Base-by-base conservation (phyloP, 1,284 basidiomycete genomes). In the Leccinum cinnamomeum region DNA sequence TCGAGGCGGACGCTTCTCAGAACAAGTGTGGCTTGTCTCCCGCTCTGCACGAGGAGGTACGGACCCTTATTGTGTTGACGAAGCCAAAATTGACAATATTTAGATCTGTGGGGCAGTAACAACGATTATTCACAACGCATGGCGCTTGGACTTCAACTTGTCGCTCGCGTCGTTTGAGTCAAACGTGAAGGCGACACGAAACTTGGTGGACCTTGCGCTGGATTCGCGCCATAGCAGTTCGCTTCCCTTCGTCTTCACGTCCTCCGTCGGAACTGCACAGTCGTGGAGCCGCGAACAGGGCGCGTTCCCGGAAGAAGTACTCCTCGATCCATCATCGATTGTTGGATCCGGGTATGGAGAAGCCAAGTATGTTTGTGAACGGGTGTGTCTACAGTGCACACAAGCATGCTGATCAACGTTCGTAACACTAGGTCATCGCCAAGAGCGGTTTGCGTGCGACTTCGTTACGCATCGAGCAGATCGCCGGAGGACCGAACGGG, bases 381-480 rank as follows among this genome's bases (percentile, higher is more conserved):
- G 55, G 50, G 65, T 64, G 35, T 4, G 64, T 53, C 12, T 35
- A 6, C 14, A 3, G 2, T 10, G 18, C 4, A 30, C 33, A 18
- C 8, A 6, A 20, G 0, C 7, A 20, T 57, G 5, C 30, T 39
- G 7, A 28, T 51, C 6, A 56, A 25, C 7, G n/a, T 16, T 11
- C 16, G 2, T 63, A 25, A 8, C 12, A 11, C 10, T 48, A 65
- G 75, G 63, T 77, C 12, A 65, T 79, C 28, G 58, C 54, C 2
- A 55, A 64, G 50, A 67, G 70, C 18, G 69, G 72, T 23, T 55
- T 77, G 2, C 63, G 48, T 0, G 64, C 66, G 3, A 71, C 70
- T 0, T 69, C 70, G 5, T 56, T 76, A 20, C 65, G 75, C 10
- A 68, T 76, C 18, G 76, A 74, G 3, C 75, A 79, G 59, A 70